A percentile compares a stretch with the other conserved stretches of the same genome.
Conservation (phyloP, 148 eudicot species). For the Rhododendron griersonianum region DNA sequence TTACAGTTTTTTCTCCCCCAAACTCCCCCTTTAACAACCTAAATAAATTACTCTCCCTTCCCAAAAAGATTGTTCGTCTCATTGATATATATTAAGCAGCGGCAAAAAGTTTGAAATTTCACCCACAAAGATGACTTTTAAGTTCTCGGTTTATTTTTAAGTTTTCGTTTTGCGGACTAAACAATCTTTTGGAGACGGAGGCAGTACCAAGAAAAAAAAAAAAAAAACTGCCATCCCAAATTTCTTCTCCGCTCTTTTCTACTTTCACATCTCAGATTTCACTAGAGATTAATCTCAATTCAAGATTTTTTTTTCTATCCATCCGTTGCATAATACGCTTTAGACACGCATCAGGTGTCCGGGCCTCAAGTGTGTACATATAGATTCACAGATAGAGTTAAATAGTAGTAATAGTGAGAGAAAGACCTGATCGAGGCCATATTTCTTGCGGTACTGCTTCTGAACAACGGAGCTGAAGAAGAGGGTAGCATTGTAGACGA, state of each 20-base stretch:
- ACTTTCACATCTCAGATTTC: not conserved
- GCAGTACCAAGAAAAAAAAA: too few relatives aligned
- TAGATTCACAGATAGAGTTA: not conserved
- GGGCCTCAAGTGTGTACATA: not conserved
- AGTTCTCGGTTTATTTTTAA: not conserved
- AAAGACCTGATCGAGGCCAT: slow-evolving; percentile 54
- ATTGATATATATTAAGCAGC: too few relatives aligned
- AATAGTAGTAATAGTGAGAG: not conserved
- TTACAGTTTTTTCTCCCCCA: too few relatives aligned
- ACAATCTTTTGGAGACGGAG: not conserved
- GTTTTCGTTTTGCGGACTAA: not conserved
- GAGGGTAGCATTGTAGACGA: slow-evolving; percentile 70
- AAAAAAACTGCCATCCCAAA: not conserved
- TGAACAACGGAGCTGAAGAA: slow-evolving; percentile 82
- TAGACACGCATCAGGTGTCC: not conserved
- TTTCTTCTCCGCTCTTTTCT: not conserved
- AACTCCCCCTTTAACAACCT: too few relatives aligned
- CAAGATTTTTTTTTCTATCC: not conserved
- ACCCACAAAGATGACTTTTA: not conserved
- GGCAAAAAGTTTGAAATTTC: too few relatives aligned
- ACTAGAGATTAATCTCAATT: not conserved
- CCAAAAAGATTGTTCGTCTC: not conserved
- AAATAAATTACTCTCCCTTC: too few relatives aligned
- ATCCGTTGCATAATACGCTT: not conserved
- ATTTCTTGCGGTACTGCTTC: slow-evolving; percentile 60